Conservation (phyloP, 305 asterid genomes). For the Withania somnifera region DNA sequence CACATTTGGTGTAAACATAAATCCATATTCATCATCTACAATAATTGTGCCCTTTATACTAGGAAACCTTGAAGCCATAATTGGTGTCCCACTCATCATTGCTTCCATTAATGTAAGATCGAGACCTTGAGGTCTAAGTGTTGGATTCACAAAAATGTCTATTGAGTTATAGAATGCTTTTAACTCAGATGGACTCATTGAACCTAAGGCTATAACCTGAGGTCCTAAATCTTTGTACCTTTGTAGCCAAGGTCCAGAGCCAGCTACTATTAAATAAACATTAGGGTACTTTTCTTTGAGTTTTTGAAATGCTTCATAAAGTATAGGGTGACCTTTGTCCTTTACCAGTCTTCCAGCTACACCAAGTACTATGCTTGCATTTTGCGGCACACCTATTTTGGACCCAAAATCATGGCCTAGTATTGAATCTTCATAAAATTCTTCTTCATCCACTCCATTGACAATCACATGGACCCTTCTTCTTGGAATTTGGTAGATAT, state of each 20-base stretch:
- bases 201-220: conserved; percentile 57
- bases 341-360: conserved; percentile 81
- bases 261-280: conserved; percentile 66
- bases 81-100: conserved; percentile 85
- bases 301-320: conserved; percentile 56
- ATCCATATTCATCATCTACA: conserved; percentile 62
- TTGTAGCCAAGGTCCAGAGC: conserved; percentile 78
- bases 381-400: conserved; percentile 51
- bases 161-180: conserved; percentile 65
- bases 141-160: conserved; percentile 74
- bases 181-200: conserved; percentile 51
- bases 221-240: conserved; percentile 59
- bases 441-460: conserved; percentile 61
- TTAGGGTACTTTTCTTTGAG: conserved; percentile 30
- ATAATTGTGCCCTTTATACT: conserved; percentile 77
- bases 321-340: conserved; percentile 80
- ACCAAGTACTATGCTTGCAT: conserved; percentile 65
- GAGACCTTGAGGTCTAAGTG: conserved; percentile 89
- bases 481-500: conserved; percentile 69
- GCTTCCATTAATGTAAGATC: conserved; percentile 91
- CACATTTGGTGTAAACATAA: conserved; percentile 72
- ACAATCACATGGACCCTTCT: conserved; percentile 67
- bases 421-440: conserved; percentile 30
- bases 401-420: conserved; percentile 37
- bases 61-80: conserved; percentile 87